Evolutionary conservation across 495 filamentous ascomycete genomes (phyloP).

Genomic region (Letharia lupina): DNA sequence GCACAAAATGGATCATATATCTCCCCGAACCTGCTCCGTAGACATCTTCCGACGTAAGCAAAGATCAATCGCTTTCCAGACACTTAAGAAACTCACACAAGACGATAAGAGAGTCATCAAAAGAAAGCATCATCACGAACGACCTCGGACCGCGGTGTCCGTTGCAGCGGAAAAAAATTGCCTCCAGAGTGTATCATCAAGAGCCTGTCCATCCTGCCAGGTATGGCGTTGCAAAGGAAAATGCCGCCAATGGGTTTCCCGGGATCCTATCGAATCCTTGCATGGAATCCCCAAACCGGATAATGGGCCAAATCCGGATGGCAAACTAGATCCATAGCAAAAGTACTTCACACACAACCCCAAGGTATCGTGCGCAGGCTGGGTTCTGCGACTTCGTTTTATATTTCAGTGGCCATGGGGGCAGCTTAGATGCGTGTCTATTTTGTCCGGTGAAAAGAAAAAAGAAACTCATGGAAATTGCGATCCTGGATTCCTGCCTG

Average conservation of each 20-base stretch:
- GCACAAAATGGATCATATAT: neutral
- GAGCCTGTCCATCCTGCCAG: conserved; percentile 1
- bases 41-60: neutral
- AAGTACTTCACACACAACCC: neutral
- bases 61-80: neutral
- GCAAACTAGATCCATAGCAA: conserved; percentile 6
- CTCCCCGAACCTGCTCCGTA: neutral
- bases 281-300: neutral
- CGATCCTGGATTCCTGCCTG: neutral
- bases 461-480: neutral
- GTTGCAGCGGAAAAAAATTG: conserved; percentile 3
- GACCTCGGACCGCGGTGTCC: conserved; percentile 3
- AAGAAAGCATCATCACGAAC: conserved; percentile 2
- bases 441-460: neutral
- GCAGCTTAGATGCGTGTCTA: neutral
- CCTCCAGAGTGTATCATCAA: conserved; percentile 12
- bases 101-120: conserved; percentile 9
- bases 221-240: conserved; percentile 3
- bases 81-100: neutral
- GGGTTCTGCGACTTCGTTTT: conserved; percentile 7
- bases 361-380: conserved; percentile 16
- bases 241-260: conserved; percentile 4
- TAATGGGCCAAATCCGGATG: conserved; percentile 8
- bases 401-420: neutral
- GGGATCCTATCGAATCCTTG: conserved; percentile 5